Conservation (phyloP, 2,329 filamentous ascomycete genomes). For the Aspergillus glaucus region DNA sequence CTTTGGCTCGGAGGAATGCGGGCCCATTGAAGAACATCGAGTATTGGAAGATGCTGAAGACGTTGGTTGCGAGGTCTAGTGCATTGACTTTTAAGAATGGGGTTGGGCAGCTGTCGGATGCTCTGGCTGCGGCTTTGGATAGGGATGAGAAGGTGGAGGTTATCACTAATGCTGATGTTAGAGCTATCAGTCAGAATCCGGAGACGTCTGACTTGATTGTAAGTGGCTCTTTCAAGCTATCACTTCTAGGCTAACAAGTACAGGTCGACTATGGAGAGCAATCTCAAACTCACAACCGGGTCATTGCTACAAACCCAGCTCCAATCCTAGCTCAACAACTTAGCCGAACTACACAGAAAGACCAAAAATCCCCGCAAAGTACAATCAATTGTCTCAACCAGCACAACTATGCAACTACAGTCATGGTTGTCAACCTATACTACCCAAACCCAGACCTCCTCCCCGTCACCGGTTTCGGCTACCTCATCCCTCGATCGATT, state of each 20-base stretch:
- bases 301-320: conserved; percentile 28
- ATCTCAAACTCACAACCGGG: conserved; percentile 19
- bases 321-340: conserved; percentile 22
- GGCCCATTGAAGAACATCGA: conserved; percentile 6
- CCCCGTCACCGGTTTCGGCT: conserved; percentile 72
- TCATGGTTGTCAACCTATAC: conserved; percentile 90
- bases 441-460: conserved; percentile 62
- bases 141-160: conserved; percentile 56
- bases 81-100: conserved; percentile 48
- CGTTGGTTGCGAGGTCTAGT: conserved; percentile 20
- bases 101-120: conserved; percentile 55
- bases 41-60: conserved; percentile 12
- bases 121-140: conserved; percentile 48
- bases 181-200: conserved; percentile 33
- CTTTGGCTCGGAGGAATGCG: conserved; percentile 17
- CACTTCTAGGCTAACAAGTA: background rate
- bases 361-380: conserved; percentile 7
- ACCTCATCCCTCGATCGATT: conserved; percentile 74
- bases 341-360: conserved; percentile 4
- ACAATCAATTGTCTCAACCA: conserved; percentile 19
- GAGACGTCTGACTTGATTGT: conserved; percentile 18
- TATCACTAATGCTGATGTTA: conserved; percentile 45
- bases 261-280: conserved; percentile 13
- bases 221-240: conserved; percentile 3
- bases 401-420: conserved; percentile 62